A percentile compares a stretch with the other conserved stretches of the same genome.
Conservation (phyloP, 106 monocot species). For the Posidonia australis region DNA sequence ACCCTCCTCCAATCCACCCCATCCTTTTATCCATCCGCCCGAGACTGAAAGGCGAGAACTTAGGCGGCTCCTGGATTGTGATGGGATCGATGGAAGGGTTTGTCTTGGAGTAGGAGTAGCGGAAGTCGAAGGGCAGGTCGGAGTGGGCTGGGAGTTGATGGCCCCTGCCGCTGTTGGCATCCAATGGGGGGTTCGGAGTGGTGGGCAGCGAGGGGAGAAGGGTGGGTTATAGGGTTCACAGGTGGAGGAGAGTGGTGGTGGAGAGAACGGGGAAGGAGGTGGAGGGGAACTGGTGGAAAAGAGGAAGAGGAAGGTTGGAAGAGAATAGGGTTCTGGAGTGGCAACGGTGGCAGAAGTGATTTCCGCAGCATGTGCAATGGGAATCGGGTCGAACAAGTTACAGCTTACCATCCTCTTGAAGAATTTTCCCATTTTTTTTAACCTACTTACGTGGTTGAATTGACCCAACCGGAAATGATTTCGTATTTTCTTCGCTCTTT, state of each 20-base stretch:
- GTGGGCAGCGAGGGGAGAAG: slow-evolving; percentile 23
- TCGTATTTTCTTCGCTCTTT: too few relatives aligned
- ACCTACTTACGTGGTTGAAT: too few relatives aligned
- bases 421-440: too few relatives aligned
- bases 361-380: background rate
- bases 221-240: slow-evolving; percentile 37
- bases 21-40: slow-evolving; percentile 50
- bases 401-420: too few relatives aligned
- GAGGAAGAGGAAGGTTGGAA: background rate
- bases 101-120: slow-evolving; percentile 85
- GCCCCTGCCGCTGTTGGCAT: background rate
- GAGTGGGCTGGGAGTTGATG: slow-evolving; percentile 27
- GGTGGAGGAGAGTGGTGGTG: background rate
- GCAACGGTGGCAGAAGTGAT: background rate
- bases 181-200: background rate
- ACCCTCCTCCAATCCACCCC: slow-evolving; percentile 1
- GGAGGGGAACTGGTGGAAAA: background rate
- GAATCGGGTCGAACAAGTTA: too few relatives aligned
- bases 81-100: slow-evolving; percentile 42
- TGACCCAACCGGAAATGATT: too few relatives aligned
- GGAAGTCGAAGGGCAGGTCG: slow-evolving; percentile 86
- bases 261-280: background rate
- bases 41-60: slow-evolving; percentile 92
- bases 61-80: slow-evolving; percentile 77
- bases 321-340: too few relatives aligned